Evolutionary conservation across 768 basidiomycete genomes (phyloP), one percentile per base, ranked within the genome.

Genomic region (Pisolithus microcarpus): DNA sequence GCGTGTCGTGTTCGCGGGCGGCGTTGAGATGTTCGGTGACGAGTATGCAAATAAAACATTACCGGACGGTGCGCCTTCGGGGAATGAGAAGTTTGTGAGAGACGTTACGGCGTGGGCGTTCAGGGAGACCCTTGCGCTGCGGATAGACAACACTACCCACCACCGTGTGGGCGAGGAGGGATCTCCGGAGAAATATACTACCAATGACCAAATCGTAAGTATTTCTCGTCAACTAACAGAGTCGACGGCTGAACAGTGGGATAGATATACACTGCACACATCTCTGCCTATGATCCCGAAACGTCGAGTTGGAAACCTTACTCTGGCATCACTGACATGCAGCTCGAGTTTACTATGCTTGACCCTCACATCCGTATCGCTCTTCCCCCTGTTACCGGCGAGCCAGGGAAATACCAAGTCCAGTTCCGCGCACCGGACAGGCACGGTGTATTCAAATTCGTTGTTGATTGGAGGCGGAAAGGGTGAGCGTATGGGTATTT

Each of bases 361-460:
- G 96, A 99, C 66, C 96, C 96, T 1, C 93, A 96, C 67, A 72
- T 98, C 53, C 90, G 96, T 34, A 91, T 84, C 13, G 70, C 85
- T 7, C 76, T 99, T 9, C 73, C 67, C 10, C 75, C 85, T 10
- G 79, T 82, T 8, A 49, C 71, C 4, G 78, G 76, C 1, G 56
- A 69, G 23, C 79, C 84, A 3, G 85, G 86, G 21, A 74, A 77
- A 58, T 97, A 93, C 71, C 76, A 80, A 13, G 80, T 83, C n/a
- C 80, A 79, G 13, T 95, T 99, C 82, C 83, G 82, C 38, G 85
- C 83, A 2, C 96, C 96, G 7, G 95, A 98, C 68, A 77, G 94
- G 48, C 96, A 99, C 63, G 96, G 96, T 21, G 96, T 99, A 15
- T 99, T 95, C 80, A 98, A 97, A 65, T 94, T 98, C 63, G 75